A percentile compares a stretch with the other conserved stretches of the same genome.
These are phyloP conservation scores for Spinellus fusiger DNA, from an alignment of 192 early-diverging fungal genomes.

Conservation along the genomic window DNA sequence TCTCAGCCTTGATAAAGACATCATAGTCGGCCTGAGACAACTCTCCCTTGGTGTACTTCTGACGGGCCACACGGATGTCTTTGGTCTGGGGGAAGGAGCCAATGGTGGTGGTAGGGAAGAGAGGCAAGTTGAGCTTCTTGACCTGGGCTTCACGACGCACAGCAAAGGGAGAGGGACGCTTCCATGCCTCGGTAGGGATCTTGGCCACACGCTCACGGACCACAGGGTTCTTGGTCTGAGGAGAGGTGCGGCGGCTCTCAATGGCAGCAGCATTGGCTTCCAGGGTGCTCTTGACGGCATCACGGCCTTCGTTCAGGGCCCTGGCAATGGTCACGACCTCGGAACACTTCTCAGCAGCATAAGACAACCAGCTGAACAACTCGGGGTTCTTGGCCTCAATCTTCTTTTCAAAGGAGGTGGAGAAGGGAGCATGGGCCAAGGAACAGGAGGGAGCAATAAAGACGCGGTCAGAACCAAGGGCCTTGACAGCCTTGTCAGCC, in stretches of 20 bases:
- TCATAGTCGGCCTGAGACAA: conserved; percentile 65
- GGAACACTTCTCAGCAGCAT: conserved; percentile 87
- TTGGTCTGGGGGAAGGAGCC: conserved; percentile 98
- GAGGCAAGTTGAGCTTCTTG: conserved; percentile 73
- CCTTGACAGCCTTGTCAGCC: conserved; percentile 61
- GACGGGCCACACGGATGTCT: conserved; percentile 89
- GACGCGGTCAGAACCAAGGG: conserved; percentile 67
- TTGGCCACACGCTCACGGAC: conserved; percentile 70
- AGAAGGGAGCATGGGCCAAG: conserved; percentile 89
- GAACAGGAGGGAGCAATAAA: conserved; percentile 89
- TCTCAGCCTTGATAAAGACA: conserved; percentile 81
- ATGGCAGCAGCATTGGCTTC: conserved; percentile 65
- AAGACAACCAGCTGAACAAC: conserved; percentile 88
- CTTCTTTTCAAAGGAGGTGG: conserved; percentile 67
- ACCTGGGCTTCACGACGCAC: conserved; percentile 70
- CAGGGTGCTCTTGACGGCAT: conserved; percentile 61
- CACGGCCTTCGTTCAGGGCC: conserved; percentile 44
- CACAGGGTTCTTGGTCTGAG: conserved; percentile 73
- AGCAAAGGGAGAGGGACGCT: conserved; percentile 66
- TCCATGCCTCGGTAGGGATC: conserved; percentile 66
- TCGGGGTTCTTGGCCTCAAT: conserved; percentile 67
- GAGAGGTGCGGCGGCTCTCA: conserved; percentile 65
- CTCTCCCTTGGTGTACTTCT: conserved; percentile 82
- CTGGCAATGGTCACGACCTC: conserved; percentile 72
- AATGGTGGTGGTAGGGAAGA: conserved; percentile 95